Evolutionary conservation across 2,329 filamentous ascomycete genomes (phyloP), one percentile per base, ranked within the genome.

Genomic region (Sporothrix sp.): DNA sequence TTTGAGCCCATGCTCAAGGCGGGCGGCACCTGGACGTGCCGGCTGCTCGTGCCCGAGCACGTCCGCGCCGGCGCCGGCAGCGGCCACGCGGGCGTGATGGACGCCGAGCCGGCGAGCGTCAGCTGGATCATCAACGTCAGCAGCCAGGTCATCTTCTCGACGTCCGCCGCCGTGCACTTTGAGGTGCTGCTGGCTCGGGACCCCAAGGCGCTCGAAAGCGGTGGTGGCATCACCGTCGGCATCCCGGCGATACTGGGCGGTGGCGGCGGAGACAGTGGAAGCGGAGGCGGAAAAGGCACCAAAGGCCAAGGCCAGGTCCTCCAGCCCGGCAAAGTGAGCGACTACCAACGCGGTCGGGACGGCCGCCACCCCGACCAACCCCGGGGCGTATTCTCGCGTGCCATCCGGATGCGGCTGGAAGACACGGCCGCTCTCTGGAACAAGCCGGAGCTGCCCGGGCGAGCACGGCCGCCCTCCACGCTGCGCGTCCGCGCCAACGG

Each of bases 1-100:
- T 98, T 93, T 62, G 93, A 98, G 68, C 91, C 93, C 42, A 91
- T 95, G 72, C 77, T 98, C 63, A 97, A 97, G 72, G 90, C 93
- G 8, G 93, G 90, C 27, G 90, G 88, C 7, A 81, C 77, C 40
- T 98, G 90, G 85, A 79, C 82, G 59, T 85, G 87, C 52, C 80
- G 82, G 61, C 76, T 98, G 56, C 74, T 80, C 5, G 82, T 98
- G 0, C 91, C 91, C 0, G 84, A 91, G 50, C 72, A 83, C 56
- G 84, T 93, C 53, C 76, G 87, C 43, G 78, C 84, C 62, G 77
- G 71, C 16, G 84, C 83, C 38, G 73, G 73, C 48, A 82, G 81
- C 48, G 73, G 72, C 46, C 66, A 69, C 32, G 20, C 21, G 14
- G 28, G 25, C 33, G 30, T 13, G 33, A 13, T 16, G 33, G 33